These are phyloP conservation scores for Penicillium diatomitis DNA, from an alignment of 495 filamentous ascomycete genomes.

Conservation along the genomic window DNA sequence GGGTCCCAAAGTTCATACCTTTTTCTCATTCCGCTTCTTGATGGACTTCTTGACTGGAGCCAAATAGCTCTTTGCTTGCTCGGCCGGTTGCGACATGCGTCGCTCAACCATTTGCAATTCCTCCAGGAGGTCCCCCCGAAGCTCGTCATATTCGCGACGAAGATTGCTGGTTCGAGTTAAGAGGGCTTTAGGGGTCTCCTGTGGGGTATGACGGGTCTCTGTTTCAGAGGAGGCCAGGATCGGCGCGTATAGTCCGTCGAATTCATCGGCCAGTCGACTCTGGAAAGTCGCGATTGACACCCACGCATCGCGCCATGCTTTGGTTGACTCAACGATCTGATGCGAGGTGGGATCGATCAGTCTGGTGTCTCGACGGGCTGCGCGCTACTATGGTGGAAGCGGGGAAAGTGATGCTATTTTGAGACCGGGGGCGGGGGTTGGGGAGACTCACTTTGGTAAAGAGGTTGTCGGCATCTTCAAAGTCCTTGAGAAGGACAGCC, in stretches of 20 bases:
- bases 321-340: constrained; percentile 74
- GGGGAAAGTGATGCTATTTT: not conserved
- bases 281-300: constrained; percentile 63
- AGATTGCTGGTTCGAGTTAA: constrained; percentile 60
- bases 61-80: constrained; percentile 60
- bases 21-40: constrained; percentile 83
- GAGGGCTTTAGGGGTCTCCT: constrained; percentile 52
- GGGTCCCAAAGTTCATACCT: constrained; percentile 33
- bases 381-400: not conserved
- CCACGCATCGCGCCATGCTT: constrained; percentile 83
- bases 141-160: constrained; percentile 60
- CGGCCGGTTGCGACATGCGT: constrained; percentile 63
- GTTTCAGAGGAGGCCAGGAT: constrained; percentile 59
- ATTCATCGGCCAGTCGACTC: constrained; percentile 57
- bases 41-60: constrained; percentile 79
- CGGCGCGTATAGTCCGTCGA: constrained; percentile 73
- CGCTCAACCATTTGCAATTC: constrained; percentile 68
- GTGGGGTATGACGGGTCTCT: constrained; percentile 38
- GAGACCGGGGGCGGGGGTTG: too few species aligned
- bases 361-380: not conserved
- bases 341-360: not conserved
- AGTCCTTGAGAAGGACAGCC: constrained; percentile 67
- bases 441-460: constrained; percentile 51
- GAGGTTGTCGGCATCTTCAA: constrained; percentile 74
- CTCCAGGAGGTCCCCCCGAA: constrained; percentile 63